Evolutionary conservation across 2,329 filamentous ascomycete species (phyloP).

Genomic region (Remersonia thermophila): DNA sequence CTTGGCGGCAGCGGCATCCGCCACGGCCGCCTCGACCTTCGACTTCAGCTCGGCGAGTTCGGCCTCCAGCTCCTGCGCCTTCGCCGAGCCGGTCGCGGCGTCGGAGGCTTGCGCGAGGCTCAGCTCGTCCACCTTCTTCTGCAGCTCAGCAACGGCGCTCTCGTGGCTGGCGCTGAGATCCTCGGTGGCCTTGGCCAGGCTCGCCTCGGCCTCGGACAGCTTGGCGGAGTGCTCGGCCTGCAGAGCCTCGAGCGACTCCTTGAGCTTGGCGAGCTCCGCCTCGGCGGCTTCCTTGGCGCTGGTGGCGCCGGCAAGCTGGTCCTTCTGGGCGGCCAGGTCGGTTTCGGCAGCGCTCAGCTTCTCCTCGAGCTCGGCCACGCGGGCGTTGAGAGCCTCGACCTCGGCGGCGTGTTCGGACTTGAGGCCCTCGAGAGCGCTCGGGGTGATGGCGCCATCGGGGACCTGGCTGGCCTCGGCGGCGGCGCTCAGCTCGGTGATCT

Average conservation of each 20-base stretch:
- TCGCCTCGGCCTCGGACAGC: slow-evolving; percentile 27
- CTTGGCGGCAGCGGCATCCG: slow-evolving; percentile 31
- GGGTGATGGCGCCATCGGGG: slow-evolving; percentile 28
- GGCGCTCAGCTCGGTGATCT: slow-evolving; percentile 41
- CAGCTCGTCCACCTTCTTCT: slow-evolving; percentile 44
- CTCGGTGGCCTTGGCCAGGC: slow-evolving; percentile 27
- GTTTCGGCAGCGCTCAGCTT: slow-evolving; percentile 40
- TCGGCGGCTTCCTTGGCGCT: slow-evolving; percentile 37
- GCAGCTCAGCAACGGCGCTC: slow-evolving; percentile 32
- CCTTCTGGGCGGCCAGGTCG: slow-evolving; percentile 38
- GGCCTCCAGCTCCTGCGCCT: slow-evolving; percentile 38
- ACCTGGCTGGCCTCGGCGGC: slow-evolving; percentile 27
- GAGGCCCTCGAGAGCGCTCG: slow-evolving; percentile 34
- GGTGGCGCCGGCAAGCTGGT: slow-evolving; percentile 35
- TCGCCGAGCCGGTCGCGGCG: slow-evolving; percentile 31
- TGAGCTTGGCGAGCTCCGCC: slow-evolving; percentile 35
- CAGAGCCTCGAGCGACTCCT: slow-evolving; percentile 37
- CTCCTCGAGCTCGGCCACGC: slow-evolving; percentile 36
- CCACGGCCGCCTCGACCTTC: slow-evolving; percentile 35
- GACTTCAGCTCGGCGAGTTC: slow-evolving; percentile 39
- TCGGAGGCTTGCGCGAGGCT: slow-evolving; percentile 35
- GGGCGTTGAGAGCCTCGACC: slow-evolving; percentile 33
- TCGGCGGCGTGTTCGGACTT: slow-evolving; percentile 39
- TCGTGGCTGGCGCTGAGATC: slow-evolving; percentile 45
- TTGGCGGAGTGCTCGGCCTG: slow-evolving; percentile 29